Evolutionary conservation across 2,329 filamentous ascomycete genomes (phyloP).

Genomic region (Ophiostoma sp.): DNA sequence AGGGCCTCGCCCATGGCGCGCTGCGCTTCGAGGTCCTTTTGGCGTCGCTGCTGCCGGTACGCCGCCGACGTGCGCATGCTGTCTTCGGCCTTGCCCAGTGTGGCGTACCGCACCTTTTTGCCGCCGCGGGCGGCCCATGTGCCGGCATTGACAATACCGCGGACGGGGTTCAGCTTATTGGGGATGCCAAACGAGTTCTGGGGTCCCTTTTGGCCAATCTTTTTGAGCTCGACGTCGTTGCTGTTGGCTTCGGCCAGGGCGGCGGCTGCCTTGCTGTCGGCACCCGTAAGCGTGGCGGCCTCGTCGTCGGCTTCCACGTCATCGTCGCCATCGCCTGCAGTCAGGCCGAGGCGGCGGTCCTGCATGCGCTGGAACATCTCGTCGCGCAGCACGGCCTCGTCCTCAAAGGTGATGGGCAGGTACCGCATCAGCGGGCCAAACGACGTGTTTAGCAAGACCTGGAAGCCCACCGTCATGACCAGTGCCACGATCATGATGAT

Average conservation of each 20-base stretch:
- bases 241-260: conserved; percentile 28
- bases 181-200: conserved; percentile 31
- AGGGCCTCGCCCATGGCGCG: conserved; percentile 74
- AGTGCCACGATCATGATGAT: conserved; percentile 79
- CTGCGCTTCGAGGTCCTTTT: conserved; percentile 70
- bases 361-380: conserved; percentile 83
- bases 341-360: conserved; percentile 65
- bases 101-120: conserved; percentile 50
- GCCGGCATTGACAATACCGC: conserved; percentile 50
- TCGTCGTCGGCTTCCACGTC: conserved; percentile 41
- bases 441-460: conserved; percentile 75
- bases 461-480: conserved; percentile 72
- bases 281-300: conserved; percentile 34
- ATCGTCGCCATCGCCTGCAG: conserved; percentile 51
- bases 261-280: conserved; percentile 17
- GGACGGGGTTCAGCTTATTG: conserved; percentile 44
- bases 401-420: conserved; percentile 90
- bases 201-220: conserved; percentile 31
- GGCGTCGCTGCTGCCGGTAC: conserved; percentile 51
- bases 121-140: conserved; percentile 52
- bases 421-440: conserved; percentile 87
- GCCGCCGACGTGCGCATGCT: conserved; percentile 46
- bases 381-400: conserved; percentile 89
- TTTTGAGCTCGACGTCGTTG: conserved; percentile 42
- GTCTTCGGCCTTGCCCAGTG: conserved; percentile 45